These are phyloP conservation scores for Auriscalpium microsporum DNA, from an alignment of 768 basidiomycete genomes.

Conservation along the genomic window DNA sequence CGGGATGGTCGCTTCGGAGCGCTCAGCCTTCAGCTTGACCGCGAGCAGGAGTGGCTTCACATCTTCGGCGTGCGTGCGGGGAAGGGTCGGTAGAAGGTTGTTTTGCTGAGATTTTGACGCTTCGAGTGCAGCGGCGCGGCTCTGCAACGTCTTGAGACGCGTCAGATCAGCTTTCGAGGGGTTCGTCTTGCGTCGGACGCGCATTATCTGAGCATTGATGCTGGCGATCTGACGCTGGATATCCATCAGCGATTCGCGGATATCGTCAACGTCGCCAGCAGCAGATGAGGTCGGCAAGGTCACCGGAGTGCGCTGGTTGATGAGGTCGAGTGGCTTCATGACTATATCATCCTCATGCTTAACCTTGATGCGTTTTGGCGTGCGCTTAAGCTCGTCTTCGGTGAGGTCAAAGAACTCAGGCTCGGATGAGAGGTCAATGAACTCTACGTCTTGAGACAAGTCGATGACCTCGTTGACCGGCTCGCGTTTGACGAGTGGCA, in stretches of 20 bases:
- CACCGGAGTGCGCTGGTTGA: background rate
- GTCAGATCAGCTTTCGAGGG: constrained; percentile 17
- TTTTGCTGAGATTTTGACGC: background rate
- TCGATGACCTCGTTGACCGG: background rate
- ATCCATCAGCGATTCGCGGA: constrained; percentile 7
- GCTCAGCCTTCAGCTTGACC: constrained; percentile 4
- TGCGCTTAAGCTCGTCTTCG: background rate
- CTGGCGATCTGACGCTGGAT: constrained; percentile 2
- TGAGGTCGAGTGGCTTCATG: constrained; percentile 3
- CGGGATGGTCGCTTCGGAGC: background rate
- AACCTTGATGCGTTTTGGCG: background rate
- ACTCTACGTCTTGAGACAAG: background rate
- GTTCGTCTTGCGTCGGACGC: constrained; percentile 3
- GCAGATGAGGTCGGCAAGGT: background rate
- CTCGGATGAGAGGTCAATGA: background rate
- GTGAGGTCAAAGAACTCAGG: background rate
- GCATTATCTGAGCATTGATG: background rate
- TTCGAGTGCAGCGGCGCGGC: background rate
- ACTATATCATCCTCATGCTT: background rate
- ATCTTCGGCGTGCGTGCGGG: background rate
- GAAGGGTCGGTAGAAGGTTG: background rate
- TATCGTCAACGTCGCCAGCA: background rate
- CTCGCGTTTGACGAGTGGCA: background rate
- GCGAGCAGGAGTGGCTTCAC: constrained; percentile 11
- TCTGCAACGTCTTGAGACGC: constrained; percentile 10